Conservation (phyloP, 139 green algal genomes). For the Tetraselmis striata region DNA sequence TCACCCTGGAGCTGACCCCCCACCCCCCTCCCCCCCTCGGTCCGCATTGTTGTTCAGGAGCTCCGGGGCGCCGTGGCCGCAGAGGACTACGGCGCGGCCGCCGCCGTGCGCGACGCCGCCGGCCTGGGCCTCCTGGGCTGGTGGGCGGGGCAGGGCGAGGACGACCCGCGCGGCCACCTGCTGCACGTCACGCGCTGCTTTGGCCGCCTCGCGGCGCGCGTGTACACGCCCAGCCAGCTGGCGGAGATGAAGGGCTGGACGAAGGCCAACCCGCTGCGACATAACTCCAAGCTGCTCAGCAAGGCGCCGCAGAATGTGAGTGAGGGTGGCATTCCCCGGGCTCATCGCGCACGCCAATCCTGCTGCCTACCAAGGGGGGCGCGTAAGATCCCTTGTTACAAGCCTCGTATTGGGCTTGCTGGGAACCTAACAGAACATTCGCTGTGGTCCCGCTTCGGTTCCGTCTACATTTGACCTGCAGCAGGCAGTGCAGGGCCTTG, state of each 20-base stretch:
- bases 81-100: slow-evolving; percentile 63
- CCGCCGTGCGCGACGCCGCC: slow-evolving; percentile 53
- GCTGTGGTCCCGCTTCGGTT: no score
- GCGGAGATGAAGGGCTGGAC: slow-evolving; percentile 30
- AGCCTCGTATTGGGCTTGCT: no score
- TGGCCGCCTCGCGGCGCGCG: slow-evolving; percentile 38
- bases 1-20: no score
- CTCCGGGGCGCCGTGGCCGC: slow-evolving; percentile 41
- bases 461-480: no score
- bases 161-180: slow-evolving; percentile 66
- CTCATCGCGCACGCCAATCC: no score
- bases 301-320: neutral
- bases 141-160: slow-evolving; percentile 36
- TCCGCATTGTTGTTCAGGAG: no score
- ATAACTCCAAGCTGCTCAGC: neutral
- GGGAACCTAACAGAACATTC: no score
- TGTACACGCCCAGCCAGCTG: slow-evolving; percentile 51
- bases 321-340: no score
- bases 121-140: slow-evolving; percentile 55
- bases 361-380: no score
- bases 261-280: neutral
- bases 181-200: slow-evolving; percentile 52
- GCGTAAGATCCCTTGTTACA: no score
- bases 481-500: no score
- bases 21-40: no score